phyloP scores from a whole-genome alignment of 768 basidiomycete species.

The Tulasnella sp. region DNA sequence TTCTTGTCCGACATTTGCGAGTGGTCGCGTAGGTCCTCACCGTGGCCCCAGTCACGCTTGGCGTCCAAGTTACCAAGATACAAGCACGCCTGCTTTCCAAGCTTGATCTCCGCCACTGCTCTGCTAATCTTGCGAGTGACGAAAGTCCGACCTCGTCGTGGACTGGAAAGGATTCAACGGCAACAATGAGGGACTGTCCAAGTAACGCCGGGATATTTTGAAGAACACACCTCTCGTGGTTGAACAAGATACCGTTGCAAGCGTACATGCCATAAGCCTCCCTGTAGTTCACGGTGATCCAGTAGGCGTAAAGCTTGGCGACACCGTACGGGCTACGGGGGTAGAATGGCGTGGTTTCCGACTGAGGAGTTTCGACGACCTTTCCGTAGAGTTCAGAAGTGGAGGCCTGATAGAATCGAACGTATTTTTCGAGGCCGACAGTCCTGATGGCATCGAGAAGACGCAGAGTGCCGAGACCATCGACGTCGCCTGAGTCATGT shows the following conservation, averaged over 20 bases:
- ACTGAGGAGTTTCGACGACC: slow-evolving; percentile 93
- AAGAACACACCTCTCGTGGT: slow-evolving; percentile 70
- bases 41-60: slow-evolving; percentile 97
- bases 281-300: slow-evolving; percentile 90
- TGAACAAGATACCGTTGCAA: slow-evolving; percentile 96
- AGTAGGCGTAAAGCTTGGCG: slow-evolving; percentile 91
- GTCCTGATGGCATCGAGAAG: slow-evolving; percentile 96
- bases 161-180: slow-evolving; percentile 50
- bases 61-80: slow-evolving; percentile 96
- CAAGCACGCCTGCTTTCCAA: slow-evolving; percentile 87
- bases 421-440: slow-evolving; percentile 89
- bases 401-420: slow-evolving; percentile 96
- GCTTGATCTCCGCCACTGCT: slow-evolving; percentile 87
- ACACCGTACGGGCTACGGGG: slow-evolving; percentile 97
- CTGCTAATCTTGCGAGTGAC: slow-evolving; percentile 94
- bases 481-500: slow-evolving; percentile 71
- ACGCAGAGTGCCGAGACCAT: slow-evolving; percentile 91
- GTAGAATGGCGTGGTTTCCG: slow-evolving; percentile 96
- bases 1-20: not conserved
- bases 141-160: slow-evolving; percentile 90
- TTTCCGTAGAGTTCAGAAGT: slow-evolving; percentile 98
- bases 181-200: not conserved
- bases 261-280: slow-evolving; percentile 97
- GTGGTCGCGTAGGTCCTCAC: slow-evolving; percentile 48
- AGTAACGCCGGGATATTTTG: not conserved